Evolutionary conservation across 169 alveolate species (phyloP), one percentile per base, ranked within the genome.

Genomic region (Babesia bovis): DNA sequence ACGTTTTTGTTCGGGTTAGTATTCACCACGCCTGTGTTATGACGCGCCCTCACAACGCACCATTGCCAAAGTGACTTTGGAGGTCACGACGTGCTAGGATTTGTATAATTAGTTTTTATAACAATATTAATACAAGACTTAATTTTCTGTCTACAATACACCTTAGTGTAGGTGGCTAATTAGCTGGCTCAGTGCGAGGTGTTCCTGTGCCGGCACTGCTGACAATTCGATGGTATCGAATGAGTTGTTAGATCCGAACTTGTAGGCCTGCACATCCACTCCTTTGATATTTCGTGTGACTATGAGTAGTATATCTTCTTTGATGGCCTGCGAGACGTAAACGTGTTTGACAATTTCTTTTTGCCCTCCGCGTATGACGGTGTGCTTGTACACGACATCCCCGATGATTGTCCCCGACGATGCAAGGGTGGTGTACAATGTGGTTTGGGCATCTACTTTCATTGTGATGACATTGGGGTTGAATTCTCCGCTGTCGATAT

Each of bases 321-420:
- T 25, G 1, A 44, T 10, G 19, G 42, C 67, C 26, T 28, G n/a
- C 32, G 86, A 78, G 52, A 32, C 59, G 67, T 65, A 78, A 5
- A 78, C 86, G 5, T 68, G 76, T 36, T 78, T 78, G 30, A 56
- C 81, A 12, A 78, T 6, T 50, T 78, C 82, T 52, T 68, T 78
- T 5, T 61, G 77, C 60, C 49, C 67, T 4, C 86, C 86, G 42
- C 60, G 60, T n/a, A 78, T 67, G 35, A 67, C 49, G 13, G 47
- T 74, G 45, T 41, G 53, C 49, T 68, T 78, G 66, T 57, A 40
- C 12, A 28, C 30, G 15, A 78, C 70, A 41, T 68, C 40, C 68
- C 58, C 72, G 21, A 78, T 78, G 44, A 78, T 78, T 30, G 57
- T 36, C 10, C 66, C 60, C n/a, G 63, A 60, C 0, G 63, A 28